Base-by-base conservation (phyloP, 1,139 yeast genomes). In the Meyerozyma elateridarum region DNA sequence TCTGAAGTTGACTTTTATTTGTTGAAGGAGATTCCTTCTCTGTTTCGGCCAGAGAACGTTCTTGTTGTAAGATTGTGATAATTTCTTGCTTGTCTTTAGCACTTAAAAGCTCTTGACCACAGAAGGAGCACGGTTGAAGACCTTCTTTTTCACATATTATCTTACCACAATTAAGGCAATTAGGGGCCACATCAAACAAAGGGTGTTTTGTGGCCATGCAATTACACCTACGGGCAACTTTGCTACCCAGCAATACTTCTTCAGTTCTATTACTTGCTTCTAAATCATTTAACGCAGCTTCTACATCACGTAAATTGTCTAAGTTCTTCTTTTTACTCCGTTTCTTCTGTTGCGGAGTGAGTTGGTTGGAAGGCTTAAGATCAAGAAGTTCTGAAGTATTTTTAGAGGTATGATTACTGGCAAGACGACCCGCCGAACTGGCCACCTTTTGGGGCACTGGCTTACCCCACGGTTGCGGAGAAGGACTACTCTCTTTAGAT, bases 101-200 rank as follows among this genome's bases (percentile, higher is more conserved):
- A 4, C 79, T 69, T 12, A 91, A 64, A 22, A 91, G 59, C 20
- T 79, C 83, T 15, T 67, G 55, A 0, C 88, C 87, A 60, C 98
- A 91, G 41, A 63, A 84, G 2, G 93, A 73, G 52, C 99, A 93
- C 4, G 93, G 93, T 34, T 88, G 87, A n/a, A 78, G 54, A 0
- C 97, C 97, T 51, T 93, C 97, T 46, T 79, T 79, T 3, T 72
- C 70, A 60, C 99, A 93, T 2, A 91, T 84, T 24, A 93, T 85
- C 52, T 88, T 87, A 8, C 99, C 99, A 56, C 99, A 93, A 37
- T 82, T 79, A 28, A 91, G 59, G 49, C 99, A 93, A 52, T 93
- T 93, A 0, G 98, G 98, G 1, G 94, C 91, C 37, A 85, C 71
- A 37, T 85, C 93, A 44, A 87, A 84, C 26, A 93, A 61, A 2